A percentile compares a stretch with the other conserved stretches of the same genome.
Evolutionary conservation across 2,329 filamentous ascomycete species (phyloP).

Genomic region (Penicillium sp.): DNA sequence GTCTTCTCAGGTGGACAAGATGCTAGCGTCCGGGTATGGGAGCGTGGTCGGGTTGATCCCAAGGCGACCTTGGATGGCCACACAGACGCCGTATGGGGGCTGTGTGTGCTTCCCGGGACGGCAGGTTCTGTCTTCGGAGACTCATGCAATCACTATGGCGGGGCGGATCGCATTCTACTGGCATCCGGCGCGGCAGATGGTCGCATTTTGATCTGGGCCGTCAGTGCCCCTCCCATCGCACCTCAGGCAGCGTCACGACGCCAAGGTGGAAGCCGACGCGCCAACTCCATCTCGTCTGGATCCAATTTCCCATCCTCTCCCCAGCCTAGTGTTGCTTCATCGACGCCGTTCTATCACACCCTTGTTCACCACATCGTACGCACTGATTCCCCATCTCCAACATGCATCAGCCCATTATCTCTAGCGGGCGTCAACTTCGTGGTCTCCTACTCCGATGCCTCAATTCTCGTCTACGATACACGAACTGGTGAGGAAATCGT

Average conservation of each 20-base stretch:
- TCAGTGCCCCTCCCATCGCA: conserved; percentile 83
- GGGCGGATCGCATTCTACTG: conserved; percentile 81
- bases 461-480: conserved; percentile 89
- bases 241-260: conserved; percentile 72
- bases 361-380: conserved; percentile 83
- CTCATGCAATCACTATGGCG: conserved; percentile 70
- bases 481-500: conserved; percentile 87
- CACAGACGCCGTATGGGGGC: conserved; percentile 91
- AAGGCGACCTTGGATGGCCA: conserved; percentile 94
- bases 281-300: conserved; percentile 91
- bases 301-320: conserved; percentile 88
- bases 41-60: conserved; percentile 87
- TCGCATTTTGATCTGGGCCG: conserved; percentile 88
- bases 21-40: conserved; percentile 90
- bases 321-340: conserved; percentile 81
- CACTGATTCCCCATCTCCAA: conserved; percentile 70
- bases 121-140: conserved; percentile 76
- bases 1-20: conserved; percentile 98
- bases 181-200: conserved; percentile 90
- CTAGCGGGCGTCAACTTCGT: conserved; percentile 83
- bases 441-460: conserved; percentile 86
- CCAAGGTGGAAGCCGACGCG: conserved; percentile 74
- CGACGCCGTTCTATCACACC: conserved; percentile 82
- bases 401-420: conserved; percentile 88
- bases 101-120: conserved; percentile 86